Conservation (phyloP, 2,329 filamentous ascomycete genomes). For the Pseudocercospora pini-densiflorae region DNA sequence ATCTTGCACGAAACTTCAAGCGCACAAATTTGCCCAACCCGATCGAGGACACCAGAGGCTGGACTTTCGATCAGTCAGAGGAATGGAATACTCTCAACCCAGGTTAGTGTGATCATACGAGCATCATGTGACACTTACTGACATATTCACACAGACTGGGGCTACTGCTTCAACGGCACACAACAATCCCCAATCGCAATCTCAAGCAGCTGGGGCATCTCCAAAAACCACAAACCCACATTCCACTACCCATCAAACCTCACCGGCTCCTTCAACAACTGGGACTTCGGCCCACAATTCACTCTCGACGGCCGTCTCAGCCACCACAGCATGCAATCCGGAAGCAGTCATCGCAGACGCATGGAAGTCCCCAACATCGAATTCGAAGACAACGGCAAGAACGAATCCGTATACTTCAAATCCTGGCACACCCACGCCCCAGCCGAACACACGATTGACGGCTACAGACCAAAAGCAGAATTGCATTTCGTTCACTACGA, state of each 20-base stretch:
- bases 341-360: not conserved
- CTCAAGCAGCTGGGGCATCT: not conserved
- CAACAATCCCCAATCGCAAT: conserved; percentile 23
- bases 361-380: conserved; percentile 46
- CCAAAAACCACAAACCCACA: conserved; percentile 5
- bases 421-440: conserved; percentile 59
- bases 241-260: conserved; percentile 48
- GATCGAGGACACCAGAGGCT: conserved; percentile 18
- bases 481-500: conserved; percentile 57
- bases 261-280: conserved; percentile 45
- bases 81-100: conserved; percentile 24
- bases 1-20: conserved; percentile 4
- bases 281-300: conserved; percentile 55
- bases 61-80: conserved; percentile 25
- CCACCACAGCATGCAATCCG: conserved; percentile 2
- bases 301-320: conserved; percentile 39
- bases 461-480: conserved; percentile 51
- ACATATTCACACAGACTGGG: conserved; percentile 16
- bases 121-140: not conserved
- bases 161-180: conserved; percentile 23
- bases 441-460: conserved; percentile 54
- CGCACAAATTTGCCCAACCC: conserved; percentile 17
- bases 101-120: conserved; percentile 3
- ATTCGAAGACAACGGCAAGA: conserved; percentile 50
- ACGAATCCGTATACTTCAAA: conserved; percentile 51